Base-by-base conservation (phyloP, 352 stramenopile genomes). In the Pythium rhizo-oryzae region DNA sequence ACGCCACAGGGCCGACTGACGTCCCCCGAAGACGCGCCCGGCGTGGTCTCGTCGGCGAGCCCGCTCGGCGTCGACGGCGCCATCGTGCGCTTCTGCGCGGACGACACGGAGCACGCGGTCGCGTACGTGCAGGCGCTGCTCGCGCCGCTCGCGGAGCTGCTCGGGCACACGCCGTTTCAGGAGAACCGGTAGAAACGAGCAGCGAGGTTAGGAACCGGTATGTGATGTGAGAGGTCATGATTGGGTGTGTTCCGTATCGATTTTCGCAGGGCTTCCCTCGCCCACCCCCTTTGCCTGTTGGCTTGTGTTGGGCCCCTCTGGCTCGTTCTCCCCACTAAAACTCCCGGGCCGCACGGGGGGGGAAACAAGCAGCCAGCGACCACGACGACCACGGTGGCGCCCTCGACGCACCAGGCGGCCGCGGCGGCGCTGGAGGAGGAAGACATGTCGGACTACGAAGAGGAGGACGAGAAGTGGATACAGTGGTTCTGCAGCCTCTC, bases 401-500 rank as follows among this genome's bases (percentile, higher is more conserved):
- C 52, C 15, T 47, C 68, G 41, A 28, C 44, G 19, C 44, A 51
- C 44, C 68, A 60, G 56, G 68, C 61, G 61, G 59, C 66, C 33
- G 66, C 59, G 59, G 66, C 56, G 59, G 66, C 66, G 24, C 59
- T 72, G 59, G 59, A 77, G 54, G 70, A 77, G 58, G 70, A 79
- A 54, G 72, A 65, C 69, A 94, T 94, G 85, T 94, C 87, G 62
- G 89, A 96, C 82, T 96, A 95, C 76, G 89, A 96, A 59, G 87
- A 96, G 62, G 90, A 96, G 69, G 89, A 95, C 66, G 90, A 97
- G 75, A 97, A 94, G 77, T 97, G 91, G 91, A 91, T 96, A 75
- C 90, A 97, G 77, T 97, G 91, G 91, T 97, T 97, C 77, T 97
- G 90, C 75, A 93, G 85, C 65, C 82, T 97, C n/a, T 87, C 90